These are phyloP conservation scores for Botrytis medusae DNA, from an alignment of 2,329 filamentous ascomycete species.

Conservation along the genomic window DNA sequence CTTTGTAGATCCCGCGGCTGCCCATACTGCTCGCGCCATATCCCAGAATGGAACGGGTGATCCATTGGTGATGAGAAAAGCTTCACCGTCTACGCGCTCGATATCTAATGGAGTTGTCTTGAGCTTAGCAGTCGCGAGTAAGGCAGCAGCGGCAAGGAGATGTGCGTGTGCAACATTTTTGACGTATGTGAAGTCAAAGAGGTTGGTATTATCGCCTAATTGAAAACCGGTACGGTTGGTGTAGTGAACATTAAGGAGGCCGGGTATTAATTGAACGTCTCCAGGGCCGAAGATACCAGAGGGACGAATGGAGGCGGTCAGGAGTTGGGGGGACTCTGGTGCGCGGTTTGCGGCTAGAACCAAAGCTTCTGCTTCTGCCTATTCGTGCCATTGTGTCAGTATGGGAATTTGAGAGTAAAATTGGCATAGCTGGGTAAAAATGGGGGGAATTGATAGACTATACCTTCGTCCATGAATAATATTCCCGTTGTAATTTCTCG, in stretches of 20 bases:
- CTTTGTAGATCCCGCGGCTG: constrained; percentile 46
- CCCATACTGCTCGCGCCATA: constrained; percentile 77
- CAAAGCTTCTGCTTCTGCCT: constrained; percentile 76
- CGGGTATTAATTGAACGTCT: constrained; percentile 73
- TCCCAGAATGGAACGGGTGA: constrained; percentile 87
- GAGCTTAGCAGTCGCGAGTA: constrained; percentile 41
- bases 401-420: neutral
- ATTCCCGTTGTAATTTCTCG: constrained; percentile 69
- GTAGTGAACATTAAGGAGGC: constrained; percentile 70
- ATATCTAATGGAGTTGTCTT: constrained; percentile 63
- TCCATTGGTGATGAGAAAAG: constrained; percentile 89
- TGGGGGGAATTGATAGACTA: neutral
- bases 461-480: constrained; percentile 84
- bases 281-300: constrained; percentile 90
- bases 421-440: neutral
- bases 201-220: constrained; percentile 70
- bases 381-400: neutral
- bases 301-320: constrained; percentile 80
- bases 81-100: constrained; percentile 78
- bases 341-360: constrained; percentile 74
- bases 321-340: constrained; percentile 50
- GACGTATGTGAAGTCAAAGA: constrained; percentile 72
- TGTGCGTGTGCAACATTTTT: constrained; percentile 75
- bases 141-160: constrained; percentile 66
- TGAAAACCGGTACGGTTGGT: constrained; percentile 72